Base-by-base conservation (phyloP, 306 rosid genomes). In the Amphicarpaea edgeworthii region DNA sequence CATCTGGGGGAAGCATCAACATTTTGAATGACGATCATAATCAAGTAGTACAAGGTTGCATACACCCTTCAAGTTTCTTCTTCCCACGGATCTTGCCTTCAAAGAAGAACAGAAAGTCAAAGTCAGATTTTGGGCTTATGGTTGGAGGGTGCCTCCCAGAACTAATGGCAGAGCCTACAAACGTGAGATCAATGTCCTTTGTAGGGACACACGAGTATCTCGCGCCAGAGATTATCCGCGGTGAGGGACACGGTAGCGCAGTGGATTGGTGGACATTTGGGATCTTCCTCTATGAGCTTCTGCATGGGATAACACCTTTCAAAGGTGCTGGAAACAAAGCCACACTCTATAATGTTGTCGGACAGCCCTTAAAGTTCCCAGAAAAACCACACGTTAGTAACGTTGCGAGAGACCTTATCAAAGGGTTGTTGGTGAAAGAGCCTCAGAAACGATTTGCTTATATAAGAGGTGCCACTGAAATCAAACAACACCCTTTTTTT, bases 221-320 rank as follows among this genome's bases (percentile, higher is more conserved):
- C 12, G 96, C 98, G 5, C 98, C 98, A 0, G 96, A 93, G 87
- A 93, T 93, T 30, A 74, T 93, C 19, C 90, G 90, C 0, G 98
- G 98, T 12, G 96, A 90, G 69, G 98, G 98, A 3, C 98, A 93
- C 47, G 98, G 98, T 0, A 93, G 96, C 71, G 98, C 96, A 7
- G 98, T 90, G 63, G 96, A 93, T 68, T 93, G 98, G 96, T 93
- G 98, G 98, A 93, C 98, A 0, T 90, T 87, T 11, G 98, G 98
- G 16, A 90, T 93, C 47, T 93, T 93, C 85, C 63, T 93, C 11
- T 93, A 93, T 19, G 98, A 93, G 83, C 87, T 93, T 12, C 70
- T 93, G 58, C 88, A 85, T 21, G 98, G 98, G n/a, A 89, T 88
- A 32, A 93, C 98, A 7, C 98, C 96, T 4, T 93, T 93, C 83